phyloP scores from a whole-genome alignment of 116 monocot species.

The Iris pallida region DNA sequence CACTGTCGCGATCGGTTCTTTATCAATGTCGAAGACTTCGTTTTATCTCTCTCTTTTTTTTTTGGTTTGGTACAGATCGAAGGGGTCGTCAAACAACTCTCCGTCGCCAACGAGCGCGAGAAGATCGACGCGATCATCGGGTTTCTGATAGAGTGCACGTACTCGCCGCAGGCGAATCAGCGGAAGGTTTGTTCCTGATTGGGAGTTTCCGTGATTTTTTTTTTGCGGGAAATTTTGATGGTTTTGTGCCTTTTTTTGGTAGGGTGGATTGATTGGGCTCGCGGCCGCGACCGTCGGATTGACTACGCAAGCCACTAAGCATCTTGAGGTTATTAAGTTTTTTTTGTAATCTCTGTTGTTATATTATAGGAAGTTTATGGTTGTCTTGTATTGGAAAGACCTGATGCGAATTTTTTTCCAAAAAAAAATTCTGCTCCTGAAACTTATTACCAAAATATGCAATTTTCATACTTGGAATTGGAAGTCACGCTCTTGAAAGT shows the following conservation, averaged over 20 bases:
- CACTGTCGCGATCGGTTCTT: not conserved
- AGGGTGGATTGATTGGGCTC: conserved; percentile 83
- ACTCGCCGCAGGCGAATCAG: conserved; percentile 62
- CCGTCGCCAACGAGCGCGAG: conserved; percentile 55
- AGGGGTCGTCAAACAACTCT: conserved; percentile 67
- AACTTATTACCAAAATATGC: too few species aligned
- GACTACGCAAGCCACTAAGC: conserved; percentile 61
- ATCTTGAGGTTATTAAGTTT: conserved; percentile 54
- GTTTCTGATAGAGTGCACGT: conserved; percentile 52
- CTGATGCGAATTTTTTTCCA: too few species aligned
- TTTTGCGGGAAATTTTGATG: not conserved
- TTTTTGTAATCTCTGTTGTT: not conserved
- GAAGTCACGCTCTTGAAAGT: too few species aligned
- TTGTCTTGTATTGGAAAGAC: too few species aligned
- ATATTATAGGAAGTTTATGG: too few species aligned
- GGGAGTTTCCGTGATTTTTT: not conserved
- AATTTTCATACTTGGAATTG: too few species aligned
- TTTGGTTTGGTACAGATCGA: conserved; percentile 40
- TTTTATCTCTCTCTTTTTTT: not conserved
- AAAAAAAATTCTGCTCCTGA: too few species aligned
- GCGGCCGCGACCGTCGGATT: conserved; percentile 80
- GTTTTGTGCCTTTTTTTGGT: conserved; percentile 12
- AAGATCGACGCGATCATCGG: conserved; percentile 61
- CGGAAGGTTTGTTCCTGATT: conserved; percentile 43
- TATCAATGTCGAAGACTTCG: too few species aligned